These are phyloP conservation scores for Helminthosporium solani DNA, from an alignment of 2,329 filamentous ascomycete genomes.

Conservation along the genomic window DNA sequence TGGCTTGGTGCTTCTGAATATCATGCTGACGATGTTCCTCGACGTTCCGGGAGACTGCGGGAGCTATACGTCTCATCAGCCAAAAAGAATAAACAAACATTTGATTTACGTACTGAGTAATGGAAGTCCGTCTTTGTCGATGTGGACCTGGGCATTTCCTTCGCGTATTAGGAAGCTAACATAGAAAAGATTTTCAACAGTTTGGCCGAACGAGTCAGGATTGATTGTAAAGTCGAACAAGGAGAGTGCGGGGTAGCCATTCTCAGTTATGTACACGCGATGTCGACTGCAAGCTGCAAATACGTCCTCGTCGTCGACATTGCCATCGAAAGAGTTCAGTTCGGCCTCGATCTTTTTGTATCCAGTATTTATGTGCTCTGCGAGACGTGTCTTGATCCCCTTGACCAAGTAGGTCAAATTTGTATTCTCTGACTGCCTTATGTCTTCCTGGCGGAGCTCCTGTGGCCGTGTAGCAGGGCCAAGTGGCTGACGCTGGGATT, in stretches of 20 bases:
- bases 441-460: conserved; percentile 71
- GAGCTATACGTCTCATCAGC: conserved; percentile 37
- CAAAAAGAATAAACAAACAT: neutral
- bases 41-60: conserved; percentile 49
- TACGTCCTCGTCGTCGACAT: conserved; percentile 40
- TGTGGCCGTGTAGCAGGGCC: conserved; percentile 72
- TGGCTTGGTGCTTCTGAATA: conserved; percentile 69
- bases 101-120: conserved; percentile 67
- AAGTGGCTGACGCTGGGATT: conserved; percentile 67
- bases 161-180: conserved; percentile 92
- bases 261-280: conserved; percentile 60
- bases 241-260: conserved; percentile 61
- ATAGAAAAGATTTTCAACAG: conserved; percentile 96
- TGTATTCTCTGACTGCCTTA: conserved; percentile 73
- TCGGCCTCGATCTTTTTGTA: conserved; percentile 47
- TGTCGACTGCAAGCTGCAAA: conserved; percentile 62
- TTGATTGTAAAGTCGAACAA: conserved; percentile 89
- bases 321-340: conserved; percentile 37
- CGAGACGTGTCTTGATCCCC: conserved; percentile 68
- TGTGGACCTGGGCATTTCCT: conserved; percentile 71
- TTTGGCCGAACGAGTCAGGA: conserved; percentile 86
- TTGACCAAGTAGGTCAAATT: conserved; percentile 77
- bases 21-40: conserved; percentile 57
- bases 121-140: conserved; percentile 74
- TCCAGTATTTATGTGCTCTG: conserved; percentile 39